Evolutionary conservation across 2,329 filamentous ascomycete species (phyloP).

Genomic region (Capronia coronata): DNA sequence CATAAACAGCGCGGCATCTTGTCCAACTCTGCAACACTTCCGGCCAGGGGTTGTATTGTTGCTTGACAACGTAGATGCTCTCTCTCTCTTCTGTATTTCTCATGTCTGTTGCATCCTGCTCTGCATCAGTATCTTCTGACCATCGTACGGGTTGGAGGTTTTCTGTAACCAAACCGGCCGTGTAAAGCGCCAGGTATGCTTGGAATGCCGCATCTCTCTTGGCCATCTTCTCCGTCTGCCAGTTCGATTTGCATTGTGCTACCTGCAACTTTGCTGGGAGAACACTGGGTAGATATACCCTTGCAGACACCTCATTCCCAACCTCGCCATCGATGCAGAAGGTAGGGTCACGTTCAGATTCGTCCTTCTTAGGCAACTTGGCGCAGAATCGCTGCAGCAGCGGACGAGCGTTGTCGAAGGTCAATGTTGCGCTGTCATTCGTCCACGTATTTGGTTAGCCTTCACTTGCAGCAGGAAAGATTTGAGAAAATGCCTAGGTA

Average conservation of each 20-base stretch:
- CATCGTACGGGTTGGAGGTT: slow-evolving; percentile 59
- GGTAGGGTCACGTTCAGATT: slow-evolving; percentile 55
- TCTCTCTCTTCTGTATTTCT: slow-evolving; percentile 11
- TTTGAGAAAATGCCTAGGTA: too few relatives aligned
- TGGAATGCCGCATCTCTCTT: slow-evolving; percentile 77
- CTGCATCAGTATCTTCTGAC: slow-evolving; percentile 22
- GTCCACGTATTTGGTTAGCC: too few relatives aligned
- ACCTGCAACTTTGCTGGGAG: slow-evolving; percentile 58
- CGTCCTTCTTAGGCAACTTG: slow-evolving; percentile 45
- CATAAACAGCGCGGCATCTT: slow-evolving; percentile 4
- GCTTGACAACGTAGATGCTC: slow-evolving; percentile 28
- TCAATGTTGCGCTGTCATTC: slow-evolving; percentile 58
- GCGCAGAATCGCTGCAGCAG: slow-evolving; percentile 79
- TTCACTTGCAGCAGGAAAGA: too few relatives aligned
- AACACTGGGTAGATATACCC: slow-evolving; percentile 63
- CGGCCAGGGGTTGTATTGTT: slow-evolving; percentile 37
- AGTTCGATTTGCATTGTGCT: slow-evolving; percentile 48
- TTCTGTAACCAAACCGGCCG: slow-evolving; percentile 67
- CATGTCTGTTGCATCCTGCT: slow-evolving; percentile 24
- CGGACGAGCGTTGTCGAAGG: slow-evolving; percentile 64
- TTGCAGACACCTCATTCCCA: slow-evolving; percentile 40
- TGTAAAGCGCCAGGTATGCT: slow-evolving; percentile 65
- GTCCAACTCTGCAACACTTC: slow-evolving; percentile 28
- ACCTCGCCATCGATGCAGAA: slow-evolving; percentile 51
- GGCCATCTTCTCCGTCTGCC: slow-evolving; percentile 66